Conservation (phyloP, 1,284 basidiomycete species). For the Chalciporus sp. region DNA sequence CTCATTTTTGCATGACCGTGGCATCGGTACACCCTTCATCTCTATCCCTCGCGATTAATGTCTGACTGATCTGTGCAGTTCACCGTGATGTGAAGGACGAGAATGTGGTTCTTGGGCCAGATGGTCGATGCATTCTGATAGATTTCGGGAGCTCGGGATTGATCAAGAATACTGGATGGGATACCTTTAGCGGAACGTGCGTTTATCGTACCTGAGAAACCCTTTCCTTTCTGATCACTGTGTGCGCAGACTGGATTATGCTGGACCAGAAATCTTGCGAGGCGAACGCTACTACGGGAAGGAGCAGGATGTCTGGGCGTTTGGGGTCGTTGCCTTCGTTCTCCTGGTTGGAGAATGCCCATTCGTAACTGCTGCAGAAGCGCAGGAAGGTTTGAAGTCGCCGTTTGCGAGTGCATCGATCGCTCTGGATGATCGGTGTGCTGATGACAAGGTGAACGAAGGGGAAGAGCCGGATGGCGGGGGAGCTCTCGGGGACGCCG, state of each 20-base stretch:
- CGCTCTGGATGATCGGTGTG: constrained; percentile 74
- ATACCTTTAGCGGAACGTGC: constrained; percentile 94
- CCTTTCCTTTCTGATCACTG: constrained; percentile 19
- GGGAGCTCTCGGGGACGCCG: constrained; percentile 79
- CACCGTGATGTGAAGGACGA: constrained; percentile 99
- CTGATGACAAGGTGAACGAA: constrained; percentile 66
- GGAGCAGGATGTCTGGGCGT: constrained; percentile 98
- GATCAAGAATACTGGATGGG: constrained; percentile 84
- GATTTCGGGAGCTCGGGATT: constrained; percentile 96
- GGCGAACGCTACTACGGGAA: constrained; percentile 95
- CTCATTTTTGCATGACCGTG: constrained; percentile 87
- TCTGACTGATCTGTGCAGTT: constrained; percentile 50
- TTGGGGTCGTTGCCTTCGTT: constrained; percentile 97
- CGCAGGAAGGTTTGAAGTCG: constrained; percentile 75
- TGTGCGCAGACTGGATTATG: constrained; percentile 82
- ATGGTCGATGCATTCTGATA: constrained; percentile 86
- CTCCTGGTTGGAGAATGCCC: constrained; percentile 95
- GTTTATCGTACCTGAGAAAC: constrained; percentile 34
- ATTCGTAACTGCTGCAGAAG: constrained; percentile 85
- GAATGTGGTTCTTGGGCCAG: constrained; percentile 83
- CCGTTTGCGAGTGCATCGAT: constrained; percentile 75
- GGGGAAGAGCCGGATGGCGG: constrained; percentile 80
- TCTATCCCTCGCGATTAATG: constrained; percentile 7
- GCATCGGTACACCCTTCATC: constrained; percentile 63
- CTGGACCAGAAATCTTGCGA: constrained; percentile 93